Evolutionary conservation across 2,329 filamentous ascomycete genomes (phyloP), one percentile per base, ranked within the genome.

Genomic region (Diaporthe vaccinii): DNA sequence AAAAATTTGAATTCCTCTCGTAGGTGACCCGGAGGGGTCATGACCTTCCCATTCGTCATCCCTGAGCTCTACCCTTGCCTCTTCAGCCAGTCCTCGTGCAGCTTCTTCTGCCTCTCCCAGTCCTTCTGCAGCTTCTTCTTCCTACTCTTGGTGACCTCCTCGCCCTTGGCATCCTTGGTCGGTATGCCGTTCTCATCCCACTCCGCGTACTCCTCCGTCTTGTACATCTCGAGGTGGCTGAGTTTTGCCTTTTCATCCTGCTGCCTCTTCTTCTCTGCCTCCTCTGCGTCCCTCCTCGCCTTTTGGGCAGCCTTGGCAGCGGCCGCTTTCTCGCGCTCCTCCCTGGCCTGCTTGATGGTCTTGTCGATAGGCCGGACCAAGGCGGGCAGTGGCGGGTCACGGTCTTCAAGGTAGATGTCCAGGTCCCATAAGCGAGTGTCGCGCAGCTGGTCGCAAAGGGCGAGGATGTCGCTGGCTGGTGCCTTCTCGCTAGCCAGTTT

Each of bases 101-200:
- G 78, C 85, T 93, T 94, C 86, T 92, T 93, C 85, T 94, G 93
- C 79, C 86, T 89, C 80, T 93, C 91, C 92, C 92, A 94, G 76
- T 92, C 91, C 85, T 94, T 94, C 82, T 84, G 88, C 77, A 94
- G 81, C 85, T 92, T 93, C 87, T 94, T 94, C 49, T 81, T 81
- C 79, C 87, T 87, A 74, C 87, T 90, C 85, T 94, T 94, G 14
- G 91, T 87, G n/a, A 94, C 83, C 78, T 93, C 91, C 77, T 89
- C 88, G 2, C 92, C 93, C 34, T 89, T 87, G 36, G 86, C 87
- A 79, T 93, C 90, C 79, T 87, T 89, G 0, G 86, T 89, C 20
- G 93, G 92, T 69, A 94, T 75, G 0, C 92, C 93, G 58, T 92
- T 90, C 2, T 87, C 89, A 79, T 94, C 92, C 92, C 92, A 94